Evolutionary conservation across 139 green algal species (phyloP).

Genomic region (Chlorella sp.): DNA sequence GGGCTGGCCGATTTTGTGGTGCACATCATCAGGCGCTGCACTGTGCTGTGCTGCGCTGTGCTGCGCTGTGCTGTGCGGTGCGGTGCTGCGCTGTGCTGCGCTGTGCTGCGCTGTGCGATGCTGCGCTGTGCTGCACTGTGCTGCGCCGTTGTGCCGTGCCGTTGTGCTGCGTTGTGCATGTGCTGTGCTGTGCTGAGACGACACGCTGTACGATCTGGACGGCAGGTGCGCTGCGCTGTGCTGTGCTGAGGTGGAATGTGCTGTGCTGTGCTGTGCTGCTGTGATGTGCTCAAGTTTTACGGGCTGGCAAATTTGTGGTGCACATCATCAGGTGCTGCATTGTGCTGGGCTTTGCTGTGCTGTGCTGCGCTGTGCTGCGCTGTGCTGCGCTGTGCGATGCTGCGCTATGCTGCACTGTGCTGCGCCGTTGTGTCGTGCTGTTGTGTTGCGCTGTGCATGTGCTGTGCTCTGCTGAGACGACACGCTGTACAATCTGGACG

Average conservation of each 20-base stretch:
- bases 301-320: neutral
- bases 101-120: no score
- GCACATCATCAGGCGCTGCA: no score
- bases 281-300: neutral
- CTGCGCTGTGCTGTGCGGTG: no score
- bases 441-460: constrained; percentile 91
- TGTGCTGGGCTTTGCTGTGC: no score
- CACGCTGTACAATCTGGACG: constrained; percentile 87
- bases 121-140: constrained; percentile 35
- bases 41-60: neutral
- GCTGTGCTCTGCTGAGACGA: constrained; percentile 78
- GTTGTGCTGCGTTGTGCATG: neutral
- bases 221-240: no score
- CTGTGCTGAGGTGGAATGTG: no score
- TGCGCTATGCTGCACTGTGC: no score
- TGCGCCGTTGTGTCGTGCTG: neutral
- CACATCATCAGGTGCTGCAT: no score
- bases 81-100: neutral
- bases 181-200: neutral
- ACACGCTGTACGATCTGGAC: no score
- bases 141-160: neutral
- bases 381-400: neutral
- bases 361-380: neutral
- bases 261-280: neutral
- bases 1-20: neutral